Percentiles rank a stretch among this genome's conserved stretches.
Evolutionary conservation across 2,329 filamentous ascomycete species (phyloP).

Genomic region (Pestalotiopsis sp.): DNA sequence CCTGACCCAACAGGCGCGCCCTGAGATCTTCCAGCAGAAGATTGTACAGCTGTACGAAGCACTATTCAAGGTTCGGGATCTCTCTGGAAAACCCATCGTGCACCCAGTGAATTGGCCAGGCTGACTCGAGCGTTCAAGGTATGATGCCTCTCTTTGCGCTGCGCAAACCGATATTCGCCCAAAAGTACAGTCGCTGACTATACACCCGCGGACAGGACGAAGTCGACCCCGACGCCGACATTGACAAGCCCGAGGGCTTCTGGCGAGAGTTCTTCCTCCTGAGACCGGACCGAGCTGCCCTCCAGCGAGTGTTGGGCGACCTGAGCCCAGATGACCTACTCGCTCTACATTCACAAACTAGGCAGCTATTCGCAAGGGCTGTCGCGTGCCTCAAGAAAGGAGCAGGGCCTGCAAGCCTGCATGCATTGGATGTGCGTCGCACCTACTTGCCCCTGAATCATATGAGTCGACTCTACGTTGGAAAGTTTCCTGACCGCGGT

Average conservation of each 20-base stretch:
- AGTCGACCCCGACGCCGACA: slow-evolving; percentile 58
- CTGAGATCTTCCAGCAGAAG: slow-evolving; percentile 91
- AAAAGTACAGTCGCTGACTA: slow-evolving; percentile 22
- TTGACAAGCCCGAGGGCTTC: slow-evolving; percentile 83
- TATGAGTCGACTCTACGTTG: neutral
- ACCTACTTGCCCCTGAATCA: neutral
- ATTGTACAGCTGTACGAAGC: slow-evolving; percentile 87
- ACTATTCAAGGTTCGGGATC: slow-evolving; percentile 69
- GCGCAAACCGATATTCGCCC: neutral
- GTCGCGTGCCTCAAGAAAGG: slow-evolving; percentile 68
- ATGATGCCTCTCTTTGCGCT: neutral
- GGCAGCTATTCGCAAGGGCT: slow-evolving; percentile 76
- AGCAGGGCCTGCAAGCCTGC: slow-evolving; percentile 65
- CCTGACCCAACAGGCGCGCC: slow-evolving; percentile 87
- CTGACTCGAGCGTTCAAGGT: slow-evolving; percentile 16
- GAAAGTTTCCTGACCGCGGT: slow-evolving; percentile 39
- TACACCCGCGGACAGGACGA: slow-evolving; percentile 48
- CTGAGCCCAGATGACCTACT: slow-evolving; percentile 76
- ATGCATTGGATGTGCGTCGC: slow-evolving; percentile 77
- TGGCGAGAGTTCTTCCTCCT: slow-evolving; percentile 96
- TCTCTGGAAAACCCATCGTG: slow-evolving; percentile 11
- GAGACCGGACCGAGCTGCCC: slow-evolving; percentile 71
- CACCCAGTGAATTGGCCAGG: neutral
- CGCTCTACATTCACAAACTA: slow-evolving; percentile 74
- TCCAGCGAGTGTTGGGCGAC: slow-evolving; percentile 71